Base-by-base conservation (phyloP, 345 rosid genomes). In the Murraya paniculata region DNA sequence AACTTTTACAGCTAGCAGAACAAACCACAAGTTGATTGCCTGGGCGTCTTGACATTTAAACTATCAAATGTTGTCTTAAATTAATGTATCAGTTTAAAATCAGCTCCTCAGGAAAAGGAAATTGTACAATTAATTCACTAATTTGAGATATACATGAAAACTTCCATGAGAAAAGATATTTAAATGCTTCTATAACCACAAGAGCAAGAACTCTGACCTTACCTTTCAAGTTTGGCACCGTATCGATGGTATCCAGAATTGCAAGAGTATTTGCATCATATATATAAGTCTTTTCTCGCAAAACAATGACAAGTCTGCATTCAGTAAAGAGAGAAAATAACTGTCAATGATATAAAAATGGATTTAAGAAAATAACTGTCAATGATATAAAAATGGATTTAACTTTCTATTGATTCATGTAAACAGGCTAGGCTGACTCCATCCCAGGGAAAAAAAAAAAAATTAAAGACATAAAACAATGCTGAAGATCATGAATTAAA, bases 151-250 rank as follows among this genome's bases (percentile, higher is more conserved):
- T 39, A 27, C 30, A 39, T 7, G 53, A 27, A 75, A 38, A 75
- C 6, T 45, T 30, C 21, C 22, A 18, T 9, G 31, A 22, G 2
- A 41, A 74, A 50, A 70, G 36, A 62, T 59, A n/a, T 27, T 59
- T 27, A 25, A 74, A 27, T 27, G 72, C 22, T 64, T 39, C 19
- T 14, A 30, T 35, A 69, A 69, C 36, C 25, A 19, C 27, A 71
- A 11, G 58, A 82, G 16, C 50, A 56, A 19, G 35, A 56, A 61
- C 58, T 76, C n/a, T 38, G 28, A 39, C 19, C 73, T 70, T 75
- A 94, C 98, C 98, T 89, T 93, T 93, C 69, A 77, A 68, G 87
- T 95, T 95, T 79, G 92, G 89, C 80, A 87, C 94, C 5, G 98
- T 91, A 80, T 93, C 93, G 9, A 94, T 80, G 22, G 95, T 88